phyloP scores from a whole-genome alignment of 345 rosid species.

The Murraya paniculata region DNA sequence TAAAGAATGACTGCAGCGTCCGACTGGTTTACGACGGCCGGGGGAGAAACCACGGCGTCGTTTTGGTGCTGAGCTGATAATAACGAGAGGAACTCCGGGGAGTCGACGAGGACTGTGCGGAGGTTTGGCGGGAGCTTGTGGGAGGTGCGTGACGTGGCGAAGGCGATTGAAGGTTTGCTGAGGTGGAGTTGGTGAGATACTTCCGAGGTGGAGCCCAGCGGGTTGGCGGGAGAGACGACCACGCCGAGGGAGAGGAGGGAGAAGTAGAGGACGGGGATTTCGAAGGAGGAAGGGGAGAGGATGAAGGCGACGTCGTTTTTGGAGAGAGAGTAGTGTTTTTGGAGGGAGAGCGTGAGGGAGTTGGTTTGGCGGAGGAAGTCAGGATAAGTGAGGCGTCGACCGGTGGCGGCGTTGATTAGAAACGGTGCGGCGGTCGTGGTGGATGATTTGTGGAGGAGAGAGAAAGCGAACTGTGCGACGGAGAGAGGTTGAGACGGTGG shows the following conservation, averaged over 20 bases:
- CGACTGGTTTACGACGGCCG: constrained; percentile 30
- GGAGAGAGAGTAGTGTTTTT: constrained; percentile 39
- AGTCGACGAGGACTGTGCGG: constrained; percentile 61
- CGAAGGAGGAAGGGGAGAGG: constrained; percentile 58
- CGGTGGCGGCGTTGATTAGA: constrained; percentile 47
- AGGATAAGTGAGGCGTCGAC: constrained; percentile 38
- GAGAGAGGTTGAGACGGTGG: constrained; percentile 55
- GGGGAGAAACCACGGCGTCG: background rate
- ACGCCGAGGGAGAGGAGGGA: constrained; percentile 73
- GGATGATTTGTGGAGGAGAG: constrained; percentile 38
- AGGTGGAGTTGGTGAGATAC: constrained; percentile 56
- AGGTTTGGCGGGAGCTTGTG: constrained; percentile 37
- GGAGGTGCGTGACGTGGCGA: constrained; percentile 58
- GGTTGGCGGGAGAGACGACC: constrained; percentile 69
- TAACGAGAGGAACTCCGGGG: constrained; percentile 66
- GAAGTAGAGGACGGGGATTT: constrained; percentile 64
- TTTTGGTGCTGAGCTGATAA: constrained; percentile 15
- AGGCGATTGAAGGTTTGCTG: constrained; percentile 61
- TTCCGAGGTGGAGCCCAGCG: constrained; percentile 55
- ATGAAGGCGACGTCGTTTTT: constrained; percentile 61
- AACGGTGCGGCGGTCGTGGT: constrained; percentile 24
- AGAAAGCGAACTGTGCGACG: constrained; percentile 38
- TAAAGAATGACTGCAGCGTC: constrained; percentile 68
- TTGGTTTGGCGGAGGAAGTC: constrained; percentile 46
- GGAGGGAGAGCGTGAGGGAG: constrained; percentile 33